Conservation (phyloP, 164 flowering plant genomes). For the Macadamia tetraphylla region DNA sequence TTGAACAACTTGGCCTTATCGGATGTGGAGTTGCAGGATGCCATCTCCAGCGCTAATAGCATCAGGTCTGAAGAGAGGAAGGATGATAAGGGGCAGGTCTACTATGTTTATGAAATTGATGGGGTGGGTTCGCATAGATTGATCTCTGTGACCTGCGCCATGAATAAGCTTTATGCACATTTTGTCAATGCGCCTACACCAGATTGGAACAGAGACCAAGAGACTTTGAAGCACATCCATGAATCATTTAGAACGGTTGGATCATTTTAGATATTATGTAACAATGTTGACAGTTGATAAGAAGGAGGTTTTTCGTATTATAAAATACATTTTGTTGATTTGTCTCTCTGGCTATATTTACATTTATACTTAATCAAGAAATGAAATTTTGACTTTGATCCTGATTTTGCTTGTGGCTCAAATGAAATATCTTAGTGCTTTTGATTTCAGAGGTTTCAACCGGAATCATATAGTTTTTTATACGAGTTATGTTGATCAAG, state of each 20-base stretch:
- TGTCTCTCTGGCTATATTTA: background rate
- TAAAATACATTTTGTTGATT: background rate
- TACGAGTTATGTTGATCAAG: too few relatives aligned
- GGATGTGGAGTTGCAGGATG: slow-evolving; percentile 76
- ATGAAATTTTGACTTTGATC: too few relatives aligned
- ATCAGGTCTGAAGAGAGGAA: slow-evolving; percentile 63
- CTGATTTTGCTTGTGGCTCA: too few relatives aligned
- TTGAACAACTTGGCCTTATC: slow-evolving; percentile 80
- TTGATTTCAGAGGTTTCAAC: too few relatives aligned
- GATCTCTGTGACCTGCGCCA: slow-evolving; percentile 83
- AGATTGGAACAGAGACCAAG: slow-evolving; percentile 77
- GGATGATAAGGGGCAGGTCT: slow-evolving; percentile 77
- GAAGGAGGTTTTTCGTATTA: background rate
- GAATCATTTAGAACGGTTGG: slow-evolving; percentile 72
- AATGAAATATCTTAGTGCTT: too few relatives aligned
- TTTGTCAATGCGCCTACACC: slow-evolving; percentile 85
- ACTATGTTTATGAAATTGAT: slow-evolving; percentile 80
- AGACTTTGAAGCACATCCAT: slow-evolving; percentile 61
- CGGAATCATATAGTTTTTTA: too few relatives aligned
- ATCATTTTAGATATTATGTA: slow-evolving; percentile 7
- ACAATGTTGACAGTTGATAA: background rate
- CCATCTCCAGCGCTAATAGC: slow-evolving; percentile 55
- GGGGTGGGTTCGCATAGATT: slow-evolving; percentile 64
- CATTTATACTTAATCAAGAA: too few relatives aligned
- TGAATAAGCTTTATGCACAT: slow-evolving; percentile 86